Evolutionary conservation across 2,329 filamentous ascomycete species (phyloP), one percentile per base, ranked within the genome.

Genomic region (Pyrenochaeta sp.): DNA sequence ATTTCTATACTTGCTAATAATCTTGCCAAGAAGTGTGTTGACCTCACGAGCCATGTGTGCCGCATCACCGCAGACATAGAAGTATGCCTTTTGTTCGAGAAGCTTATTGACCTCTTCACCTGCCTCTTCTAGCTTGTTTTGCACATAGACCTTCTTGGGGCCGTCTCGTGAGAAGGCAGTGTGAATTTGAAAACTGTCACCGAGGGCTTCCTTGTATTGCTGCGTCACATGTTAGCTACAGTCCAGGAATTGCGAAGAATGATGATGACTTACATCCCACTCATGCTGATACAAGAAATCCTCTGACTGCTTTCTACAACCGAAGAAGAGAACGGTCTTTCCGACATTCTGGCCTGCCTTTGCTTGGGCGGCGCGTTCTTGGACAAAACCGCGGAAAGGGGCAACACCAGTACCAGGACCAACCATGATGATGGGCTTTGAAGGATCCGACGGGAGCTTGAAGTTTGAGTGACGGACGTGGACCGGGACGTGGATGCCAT

Each of bases 381-480:
- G 95, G 9, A 99, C 85, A 76, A 99, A 99, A 6, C 86, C 95
- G 67, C 95, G 90, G 88, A 99, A 97, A 19, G 95, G 95, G 27
- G 95, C 95, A 54, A 97, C 93, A 83, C 95, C 95, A 52, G 95
- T 98, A 75, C 95, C 95, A 12, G 95, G 95, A 25, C 95, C 95
- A 68, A 98, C 88, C 89, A 97, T 93, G 78, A 99, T 96, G 69
- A 99, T 84, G 30, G 95, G 95, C 81, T 96, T 96, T 48, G 90
- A 88, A 3, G 95, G 93, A 72, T 99, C 93, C 15, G 95, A 97
- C 8, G 95, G 95, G 30, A 99, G 87, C 83, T 98, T 98, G 87
- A 99, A 99, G 83, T 98, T 99, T 65, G 95, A 98, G 81, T 97
- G 94, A 65, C 95, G 92, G 58, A 99, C 89, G 75, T 99, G 95